A percentile compares a stretch with the other conserved stretches of the same genome.
Evolutionary conservation across 1,139 yeast genomes (phyloP).

Genomic region (Hemisphaericaspora xylofermentans): DNA sequence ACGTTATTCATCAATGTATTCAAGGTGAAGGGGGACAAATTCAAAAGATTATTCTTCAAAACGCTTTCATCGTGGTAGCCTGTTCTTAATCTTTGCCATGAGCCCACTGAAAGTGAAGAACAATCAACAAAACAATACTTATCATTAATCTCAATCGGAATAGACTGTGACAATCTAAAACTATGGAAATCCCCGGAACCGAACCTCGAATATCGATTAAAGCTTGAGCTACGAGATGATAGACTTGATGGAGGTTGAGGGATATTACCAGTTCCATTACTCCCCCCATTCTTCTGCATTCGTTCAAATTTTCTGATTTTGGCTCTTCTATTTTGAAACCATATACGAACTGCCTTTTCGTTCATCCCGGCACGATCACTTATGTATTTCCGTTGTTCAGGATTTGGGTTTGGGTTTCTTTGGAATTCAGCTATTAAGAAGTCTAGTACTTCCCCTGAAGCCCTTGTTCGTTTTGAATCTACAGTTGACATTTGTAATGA

Average conservation of each 20-base stretch:
- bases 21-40: slow-evolving; percentile 65
- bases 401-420: slow-evolving; percentile 67
- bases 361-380: slow-evolving; percentile 81
- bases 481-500: neutral
- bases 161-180: slow-evolving; percentile 8
- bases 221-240: slow-evolving; percentile 5
- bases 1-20: slow-evolving; percentile 63
- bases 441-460: slow-evolving; percentile 81
- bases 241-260: slow-evolving; percentile 9
- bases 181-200: slow-evolving; percentile 1
- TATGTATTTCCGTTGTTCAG: slow-evolving; percentile 67
- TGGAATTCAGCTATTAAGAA: slow-evolving; percentile 69
- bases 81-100: slow-evolving; percentile 74
- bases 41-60: slow-evolving; percentile 48
- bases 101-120: slow-evolving; percentile 66
- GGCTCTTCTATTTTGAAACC: slow-evolving; percentile 94
- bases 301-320: slow-evolving; percentile 65
- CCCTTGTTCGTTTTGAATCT: slow-evolving; percentile 49
- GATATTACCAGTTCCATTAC: neutral
- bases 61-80: slow-evolving; percentile 49
- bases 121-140: slow-evolving; percentile 69
- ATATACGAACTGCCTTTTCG: slow-evolving; percentile 86
- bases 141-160: slow-evolving; percentile 60
- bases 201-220: slow-evolving; percentile 4
- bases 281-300: slow-evolving; percentile 17